Percentiles rank a stretch among this genome's conserved stretches.
phyloP scores from a whole-genome alignment of 352 stramenopile genomes.

The Phytophthora parvispora region DNA sequence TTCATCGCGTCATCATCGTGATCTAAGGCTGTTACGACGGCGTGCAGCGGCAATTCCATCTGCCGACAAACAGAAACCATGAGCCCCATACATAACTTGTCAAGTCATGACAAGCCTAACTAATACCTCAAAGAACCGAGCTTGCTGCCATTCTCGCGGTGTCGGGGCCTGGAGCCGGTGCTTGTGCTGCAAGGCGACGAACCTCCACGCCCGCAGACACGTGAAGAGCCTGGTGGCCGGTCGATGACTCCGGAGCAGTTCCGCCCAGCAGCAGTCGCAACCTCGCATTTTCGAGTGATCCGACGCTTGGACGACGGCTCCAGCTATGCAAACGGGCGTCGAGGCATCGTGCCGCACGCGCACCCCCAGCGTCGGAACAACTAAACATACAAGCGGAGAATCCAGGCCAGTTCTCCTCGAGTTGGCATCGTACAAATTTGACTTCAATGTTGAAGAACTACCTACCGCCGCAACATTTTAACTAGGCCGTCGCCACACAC shows the following conservation, averaged over 20 bases:
- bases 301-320: constrained; percentile 9
- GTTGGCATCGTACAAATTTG: constrained; percentile 4
- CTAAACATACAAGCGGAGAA: too few relatives aligned
- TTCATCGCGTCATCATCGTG: constrained; percentile 7
- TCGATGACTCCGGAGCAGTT: constrained; percentile 37
- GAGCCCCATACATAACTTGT: neutral
- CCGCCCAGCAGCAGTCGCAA: constrained; percentile 42
- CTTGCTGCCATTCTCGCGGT: constrained; percentile 39
- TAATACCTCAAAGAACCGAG: constrained; percentile 69
- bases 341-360: neutral
- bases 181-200: constrained; percentile 47
- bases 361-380: neutral
- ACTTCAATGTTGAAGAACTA: constrained; percentile 2
- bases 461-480: neutral
- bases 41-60: constrained; percentile 61
- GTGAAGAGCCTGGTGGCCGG: constrained; percentile 39
- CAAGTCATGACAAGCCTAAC: neutral
- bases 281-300: constrained; percentile 5
- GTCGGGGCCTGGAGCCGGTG: constrained; percentile 39
- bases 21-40: constrained; percentile 32
- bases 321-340: neutral
- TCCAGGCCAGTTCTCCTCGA: neutral
- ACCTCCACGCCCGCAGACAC: constrained; percentile 59
- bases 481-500: neutral
- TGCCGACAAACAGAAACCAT: too few relatives aligned